phyloP scores from a whole-genome alignment of 2,329 filamentous ascomycete genomes.

The Diatrype stigma region DNA sequence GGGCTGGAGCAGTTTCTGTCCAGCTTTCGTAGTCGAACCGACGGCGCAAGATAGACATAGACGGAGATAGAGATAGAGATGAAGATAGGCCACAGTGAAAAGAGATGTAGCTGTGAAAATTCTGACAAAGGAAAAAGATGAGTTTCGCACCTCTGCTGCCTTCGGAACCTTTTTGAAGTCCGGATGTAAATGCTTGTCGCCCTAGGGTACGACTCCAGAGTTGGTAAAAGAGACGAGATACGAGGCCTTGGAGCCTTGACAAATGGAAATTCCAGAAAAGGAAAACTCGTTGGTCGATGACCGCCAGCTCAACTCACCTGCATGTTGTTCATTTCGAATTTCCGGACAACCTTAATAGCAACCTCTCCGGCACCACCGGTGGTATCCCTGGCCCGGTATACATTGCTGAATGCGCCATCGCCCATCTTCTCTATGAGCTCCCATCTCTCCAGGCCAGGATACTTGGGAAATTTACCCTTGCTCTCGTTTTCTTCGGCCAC shows the following conservation, averaged over 20 bases:
- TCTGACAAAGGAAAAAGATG: conserved; percentile 33
- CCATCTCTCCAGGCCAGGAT: conserved; percentile 83
- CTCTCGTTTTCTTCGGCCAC: conserved; percentile 88
- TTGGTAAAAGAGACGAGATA: conserved; percentile 47
- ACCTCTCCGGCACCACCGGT: conserved; percentile 72
- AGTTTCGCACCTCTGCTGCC: conserved; percentile 87
- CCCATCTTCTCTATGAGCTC: conserved; percentile 94
- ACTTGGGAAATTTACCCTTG: conserved; percentile 79
- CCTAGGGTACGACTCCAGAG: conserved; percentile 56
- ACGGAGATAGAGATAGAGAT: conserved; percentile 19
- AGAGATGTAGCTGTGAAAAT: conserved; percentile 6
- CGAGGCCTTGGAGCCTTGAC: conserved; percentile 17
- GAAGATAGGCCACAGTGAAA: conserved; percentile 16
- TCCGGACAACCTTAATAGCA: conserved; percentile 97
- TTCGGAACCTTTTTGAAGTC: conserved; percentile 93
- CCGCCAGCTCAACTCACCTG: conserved; percentile 69
- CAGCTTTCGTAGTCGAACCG: conserved; percentile 11
- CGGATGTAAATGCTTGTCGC: conserved; percentile 88
- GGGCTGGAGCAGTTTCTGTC: background rate
- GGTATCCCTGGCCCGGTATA: conserved; percentile 81
- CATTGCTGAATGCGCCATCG: conserved; percentile 97
- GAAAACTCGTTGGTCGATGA: conserved; percentile 21
- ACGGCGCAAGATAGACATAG: conserved; percentile 24
- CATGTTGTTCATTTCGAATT: conserved; percentile 97
- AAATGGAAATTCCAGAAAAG: conserved; percentile 24